phyloP scores from a whole-genome alignment of 169 alveolate species.

The Fabrea salina region DNA sequence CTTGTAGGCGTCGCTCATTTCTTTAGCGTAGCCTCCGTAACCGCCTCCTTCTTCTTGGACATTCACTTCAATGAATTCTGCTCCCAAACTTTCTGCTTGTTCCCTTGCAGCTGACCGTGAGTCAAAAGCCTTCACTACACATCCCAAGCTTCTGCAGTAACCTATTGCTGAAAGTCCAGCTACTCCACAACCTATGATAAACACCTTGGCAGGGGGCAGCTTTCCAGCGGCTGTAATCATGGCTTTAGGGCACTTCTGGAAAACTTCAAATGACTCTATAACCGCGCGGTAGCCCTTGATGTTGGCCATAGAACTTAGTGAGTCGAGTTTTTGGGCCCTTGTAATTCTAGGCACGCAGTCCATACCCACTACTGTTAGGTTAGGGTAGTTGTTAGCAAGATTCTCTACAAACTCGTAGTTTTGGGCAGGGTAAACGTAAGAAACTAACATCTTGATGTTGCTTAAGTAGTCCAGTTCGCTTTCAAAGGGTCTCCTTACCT shows the following conservation, averaged over 20 bases:
- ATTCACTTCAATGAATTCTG: constrained; percentile 56
- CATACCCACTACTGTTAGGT: constrained; percentile 61
- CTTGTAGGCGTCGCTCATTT: constrained; percentile 36
- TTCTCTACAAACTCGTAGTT: constrained; percentile 36
- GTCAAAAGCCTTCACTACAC: constrained; percentile 68
- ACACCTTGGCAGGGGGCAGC: constrained; percentile 65
- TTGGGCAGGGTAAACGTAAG: constrained; percentile 46
- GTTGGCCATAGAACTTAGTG: constrained; percentile 65
- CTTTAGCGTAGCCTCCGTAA: constrained; percentile 21
- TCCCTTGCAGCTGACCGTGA: constrained; percentile 62
- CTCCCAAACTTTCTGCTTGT: constrained; percentile 71
- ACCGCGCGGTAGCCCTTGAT: constrained; percentile 77
- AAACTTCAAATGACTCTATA: constrained; percentile 61
- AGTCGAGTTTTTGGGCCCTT: constrained; percentile 70
- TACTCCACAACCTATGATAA: constrained; percentile 79
- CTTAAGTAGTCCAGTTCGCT: constrained; percentile 19
- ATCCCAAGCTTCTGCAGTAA: constrained; percentile 70
- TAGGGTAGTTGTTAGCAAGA: constrained; percentile 12
- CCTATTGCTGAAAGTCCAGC: constrained; percentile 80
- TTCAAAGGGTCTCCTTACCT: neutral
- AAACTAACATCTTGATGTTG: constrained; percentile 8
- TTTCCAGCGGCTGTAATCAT: constrained; percentile 77
- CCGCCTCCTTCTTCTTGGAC: constrained; percentile 44
- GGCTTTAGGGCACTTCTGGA: constrained; percentile 58
- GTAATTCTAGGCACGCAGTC: constrained; percentile 72